Evolutionary conservation across 2,329 filamentous ascomycete species (phyloP).

Genomic region (Ascochyta lentis): DNA sequence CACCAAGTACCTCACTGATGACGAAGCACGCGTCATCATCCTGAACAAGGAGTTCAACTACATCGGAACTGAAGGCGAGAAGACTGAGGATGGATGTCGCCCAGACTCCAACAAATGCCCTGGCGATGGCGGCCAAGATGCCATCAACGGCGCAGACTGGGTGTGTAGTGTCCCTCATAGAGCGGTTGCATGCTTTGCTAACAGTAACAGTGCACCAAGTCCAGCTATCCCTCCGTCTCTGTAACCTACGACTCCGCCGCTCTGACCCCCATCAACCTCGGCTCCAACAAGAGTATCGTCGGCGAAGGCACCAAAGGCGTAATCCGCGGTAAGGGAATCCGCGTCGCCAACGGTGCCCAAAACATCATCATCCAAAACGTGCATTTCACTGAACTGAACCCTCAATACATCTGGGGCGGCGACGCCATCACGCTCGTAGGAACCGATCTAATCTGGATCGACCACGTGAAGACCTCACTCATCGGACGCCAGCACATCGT

Average conservation of each 20-base stretch:
- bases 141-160: slow-evolving; percentile 59
- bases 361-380: slow-evolving; percentile 53
- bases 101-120: slow-evolving; percentile 51
- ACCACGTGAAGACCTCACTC: slow-evolving; percentile 32
- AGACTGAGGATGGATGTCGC: slow-evolving; percentile 43
- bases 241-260: slow-evolving; percentile 45
- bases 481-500: slow-evolving; percentile 30
- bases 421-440: slow-evolving; percentile 47
- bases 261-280: slow-evolving; percentile 39
- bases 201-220: slow-evolving; percentile 19
- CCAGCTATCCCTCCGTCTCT: slow-evolving; percentile 19
- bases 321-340: slow-evolving; percentile 52
- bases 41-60: slow-evolving; percentile 42
- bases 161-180: neutral
- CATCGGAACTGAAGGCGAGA: slow-evolving; percentile 30
- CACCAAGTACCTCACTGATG: slow-evolving; percentile 37
- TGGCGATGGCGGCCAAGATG: slow-evolving; percentile 63
- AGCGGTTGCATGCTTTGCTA: neutral
- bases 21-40: slow-evolving; percentile 47
- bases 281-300: slow-evolving; percentile 51
- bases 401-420: slow-evolving; percentile 50
- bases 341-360: slow-evolving; percentile 40
- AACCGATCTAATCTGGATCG: slow-evolving; percentile 45
- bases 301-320: slow-evolving; percentile 50
- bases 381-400: slow-evolving; percentile 48